Evolutionary conservation across 495 filamentous ascomycete genomes (phyloP).

Genomic region (Annulohypoxylon moriforme): DNA sequence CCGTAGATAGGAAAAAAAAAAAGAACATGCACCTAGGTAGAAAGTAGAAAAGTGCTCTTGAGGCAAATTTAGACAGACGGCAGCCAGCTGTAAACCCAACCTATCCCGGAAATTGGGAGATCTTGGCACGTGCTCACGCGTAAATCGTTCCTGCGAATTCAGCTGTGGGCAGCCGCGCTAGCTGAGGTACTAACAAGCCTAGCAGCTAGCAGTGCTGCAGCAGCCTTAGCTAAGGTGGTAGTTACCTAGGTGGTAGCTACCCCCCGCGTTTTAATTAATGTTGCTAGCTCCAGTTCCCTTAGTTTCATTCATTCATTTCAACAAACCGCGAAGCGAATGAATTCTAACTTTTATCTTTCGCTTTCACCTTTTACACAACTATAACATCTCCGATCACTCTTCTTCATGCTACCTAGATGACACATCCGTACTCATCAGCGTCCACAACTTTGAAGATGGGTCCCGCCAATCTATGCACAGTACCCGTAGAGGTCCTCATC

Average conservation of each 20-base stretch:
- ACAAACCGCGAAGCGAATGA: not conserved
- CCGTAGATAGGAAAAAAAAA: not conserved
- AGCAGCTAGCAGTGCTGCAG: not conserved
- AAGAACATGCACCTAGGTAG: not conserved
- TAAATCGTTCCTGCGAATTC: not conserved
- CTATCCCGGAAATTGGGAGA: slow-evolving; percentile 7
- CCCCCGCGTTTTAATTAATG: not conserved
- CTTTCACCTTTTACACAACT: not conserved
- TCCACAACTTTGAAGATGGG: slow-evolving; percentile 1
- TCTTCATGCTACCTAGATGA: not conserved
- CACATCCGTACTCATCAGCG: not conserved
- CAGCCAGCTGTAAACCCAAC: slow-evolving; percentile 15
- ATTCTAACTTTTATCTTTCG: not conserved
- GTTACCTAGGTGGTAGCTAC: not conserved
- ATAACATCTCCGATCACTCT: not conserved
- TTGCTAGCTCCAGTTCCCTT: not conserved
- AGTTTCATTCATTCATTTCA: not conserved
- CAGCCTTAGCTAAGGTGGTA: not conserved
- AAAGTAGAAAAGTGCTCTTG: not conserved
- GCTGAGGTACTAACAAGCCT: not conserved
- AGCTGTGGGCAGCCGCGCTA: slow-evolving; percentile 13
- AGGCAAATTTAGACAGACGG: slow-evolving; percentile 13
- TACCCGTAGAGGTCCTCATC: slow-evolving; percentile 54
- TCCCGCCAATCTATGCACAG: slow-evolving; percentile 27
- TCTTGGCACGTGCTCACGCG: slow-evolving; percentile 28